A percentile compares a stretch with the other conserved stretches of the same genome.
These are phyloP conservation scores for Aphanomyces astaci DNA, from an alignment of 352 stramenopile genomes.

Conservation along the genomic window DNA sequence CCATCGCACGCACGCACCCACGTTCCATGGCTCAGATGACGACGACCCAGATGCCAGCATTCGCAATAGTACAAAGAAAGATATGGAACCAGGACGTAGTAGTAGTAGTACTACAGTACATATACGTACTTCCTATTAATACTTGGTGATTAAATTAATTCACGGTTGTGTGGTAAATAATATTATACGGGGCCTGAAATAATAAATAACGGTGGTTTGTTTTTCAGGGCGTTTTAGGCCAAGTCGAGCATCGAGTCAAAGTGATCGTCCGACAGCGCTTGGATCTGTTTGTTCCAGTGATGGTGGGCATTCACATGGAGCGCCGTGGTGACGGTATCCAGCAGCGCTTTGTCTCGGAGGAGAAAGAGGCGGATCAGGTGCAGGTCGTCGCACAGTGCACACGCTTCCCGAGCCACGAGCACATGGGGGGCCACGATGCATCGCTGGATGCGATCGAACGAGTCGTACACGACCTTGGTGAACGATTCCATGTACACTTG, in stretches of 20 bases:
- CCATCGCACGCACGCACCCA: too few species aligned
- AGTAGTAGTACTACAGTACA: too few species aligned
- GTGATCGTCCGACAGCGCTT: conserved; percentile 65
- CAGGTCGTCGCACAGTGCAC: conserved; percentile 50
- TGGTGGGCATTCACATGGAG: conserved; percentile 53
- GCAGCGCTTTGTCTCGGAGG: conserved; percentile 41
- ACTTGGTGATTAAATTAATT: too few species aligned
- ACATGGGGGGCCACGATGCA: conserved; percentile 66
- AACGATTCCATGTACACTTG: conserved; percentile 17
- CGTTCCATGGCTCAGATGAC: too few species aligned
- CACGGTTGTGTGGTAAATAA: background rate
- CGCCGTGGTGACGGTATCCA: conserved; percentile 50
- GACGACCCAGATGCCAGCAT: too few species aligned
- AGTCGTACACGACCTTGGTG: conserved; percentile 35
- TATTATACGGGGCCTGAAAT: too few species aligned
- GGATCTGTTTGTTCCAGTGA: conserved; percentile 75
- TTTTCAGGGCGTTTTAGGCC: too few species aligned
- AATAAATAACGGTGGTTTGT: too few species aligned
- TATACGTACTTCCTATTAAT: too few species aligned
- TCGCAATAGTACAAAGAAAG: too few species aligned
- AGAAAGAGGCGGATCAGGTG: conserved; percentile 65
- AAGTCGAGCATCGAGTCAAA: conserved; percentile 78
- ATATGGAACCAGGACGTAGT: too few species aligned
- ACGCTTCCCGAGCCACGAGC: conserved; percentile 62
- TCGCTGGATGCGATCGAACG: conserved; percentile 41